Percentiles rank a stretch among this genome's conserved stretches.
phyloP scores from a whole-genome alignment of 352 stramenopile genomes.

The Phytophthora tubulina region DNA sequence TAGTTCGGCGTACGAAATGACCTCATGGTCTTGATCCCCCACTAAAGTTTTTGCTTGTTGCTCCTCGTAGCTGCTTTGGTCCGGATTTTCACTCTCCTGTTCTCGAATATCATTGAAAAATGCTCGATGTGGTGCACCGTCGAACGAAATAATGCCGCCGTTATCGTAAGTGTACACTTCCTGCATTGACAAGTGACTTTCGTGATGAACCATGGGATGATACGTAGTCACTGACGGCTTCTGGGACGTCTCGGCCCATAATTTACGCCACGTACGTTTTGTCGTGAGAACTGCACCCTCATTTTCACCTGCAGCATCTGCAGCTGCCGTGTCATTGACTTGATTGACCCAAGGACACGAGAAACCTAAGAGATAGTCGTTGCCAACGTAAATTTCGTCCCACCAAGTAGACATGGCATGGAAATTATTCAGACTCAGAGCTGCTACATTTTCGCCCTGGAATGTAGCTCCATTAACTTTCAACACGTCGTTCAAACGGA shows the following conservation, averaged over 20 bases:
- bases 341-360: slow-evolving; percentile 72
- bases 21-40: slow-evolving; percentile 49
- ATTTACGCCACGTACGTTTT: slow-evolving; percentile 58
- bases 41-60: slow-evolving; percentile 19
- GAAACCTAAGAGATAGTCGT: slow-evolving; percentile 93
- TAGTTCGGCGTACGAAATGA: slow-evolving; percentile 64
- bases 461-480: slow-evolving; percentile 76
- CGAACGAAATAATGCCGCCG: slow-evolving; percentile 81
- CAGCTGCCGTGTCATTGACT: slow-evolving; percentile 4
- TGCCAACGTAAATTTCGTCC: slow-evolving; percentile 96
- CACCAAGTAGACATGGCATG: slow-evolving; percentile 92
- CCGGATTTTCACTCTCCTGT: slow-evolving; percentile 49
- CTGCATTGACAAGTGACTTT: slow-evolving; percentile 85
- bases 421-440: slow-evolving; percentile 86
- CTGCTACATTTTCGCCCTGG: slow-evolving; percentile 43
- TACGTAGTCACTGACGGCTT: slow-evolving; percentile 49
- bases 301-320: slow-evolving; percentile 23
- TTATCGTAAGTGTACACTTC: slow-evolving; percentile 85
- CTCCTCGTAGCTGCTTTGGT: slow-evolving; percentile 57
- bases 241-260: slow-evolving; percentile 57
- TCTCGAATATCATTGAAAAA: slow-evolving; percentile 87
- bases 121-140: slow-evolving; percentile 82
- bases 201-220: slow-evolving; percentile 85
- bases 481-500: slow-evolving; percentile 93
- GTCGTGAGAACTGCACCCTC: slow-evolving; percentile 51